Conservation (phyloP, 352 stramenopile species). For the Phytophthora pinifolia region DNA sequence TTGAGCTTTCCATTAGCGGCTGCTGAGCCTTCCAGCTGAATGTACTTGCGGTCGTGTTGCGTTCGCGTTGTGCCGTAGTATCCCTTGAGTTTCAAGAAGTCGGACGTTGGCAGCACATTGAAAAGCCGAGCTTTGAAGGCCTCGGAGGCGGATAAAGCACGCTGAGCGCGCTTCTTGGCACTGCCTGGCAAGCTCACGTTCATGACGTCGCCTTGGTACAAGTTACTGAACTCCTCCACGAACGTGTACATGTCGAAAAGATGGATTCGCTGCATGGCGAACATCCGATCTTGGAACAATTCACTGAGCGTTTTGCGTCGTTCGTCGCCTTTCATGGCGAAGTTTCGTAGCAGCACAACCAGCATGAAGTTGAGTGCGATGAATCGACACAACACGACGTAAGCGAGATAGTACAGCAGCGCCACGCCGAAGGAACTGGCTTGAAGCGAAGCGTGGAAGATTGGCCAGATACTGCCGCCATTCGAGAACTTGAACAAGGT, state of each 20-base stretch:
- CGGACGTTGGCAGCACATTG: constrained; percentile 58
- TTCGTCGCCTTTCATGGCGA: constrained; percentile 87
- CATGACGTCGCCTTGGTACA: constrained; percentile 77
- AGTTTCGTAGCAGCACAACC: constrained; percentile 81
- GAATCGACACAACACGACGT: constrained; percentile 69
- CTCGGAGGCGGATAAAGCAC: constrained; percentile 55
- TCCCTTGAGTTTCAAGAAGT: constrained; percentile 72
- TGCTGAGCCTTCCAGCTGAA: constrained; percentile 10
- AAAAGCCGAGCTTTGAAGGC: constrained; percentile 63
- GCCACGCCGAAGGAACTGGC: constrained; percentile 56
- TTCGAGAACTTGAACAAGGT: constrained; percentile 88
- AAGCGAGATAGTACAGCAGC: constrained; percentile 72
- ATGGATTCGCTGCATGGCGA: constrained; percentile 75
- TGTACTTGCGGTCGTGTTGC: constrained; percentile 28
- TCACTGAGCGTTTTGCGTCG: constrained; percentile 66
- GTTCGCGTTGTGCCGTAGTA: constrained; percentile 33
- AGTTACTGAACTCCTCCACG: constrained; percentile 70
- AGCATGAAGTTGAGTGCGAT: constrained; percentile 86
- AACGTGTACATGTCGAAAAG: constrained; percentile 81
- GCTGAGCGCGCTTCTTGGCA: constrained; percentile 55
- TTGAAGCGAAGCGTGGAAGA: constrained; percentile 74
- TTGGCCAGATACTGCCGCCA: constrained; percentile 78
- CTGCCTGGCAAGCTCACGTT: constrained; percentile 71
- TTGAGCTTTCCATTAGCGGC: constrained; percentile 16
- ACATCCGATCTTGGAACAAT: constrained; percentile 79